Percentiles rank a stretch among this genome's conserved stretches.
Conservation (phyloP, 371 early-diverging fungal species). For the Funneliformis caledonium region DNA sequence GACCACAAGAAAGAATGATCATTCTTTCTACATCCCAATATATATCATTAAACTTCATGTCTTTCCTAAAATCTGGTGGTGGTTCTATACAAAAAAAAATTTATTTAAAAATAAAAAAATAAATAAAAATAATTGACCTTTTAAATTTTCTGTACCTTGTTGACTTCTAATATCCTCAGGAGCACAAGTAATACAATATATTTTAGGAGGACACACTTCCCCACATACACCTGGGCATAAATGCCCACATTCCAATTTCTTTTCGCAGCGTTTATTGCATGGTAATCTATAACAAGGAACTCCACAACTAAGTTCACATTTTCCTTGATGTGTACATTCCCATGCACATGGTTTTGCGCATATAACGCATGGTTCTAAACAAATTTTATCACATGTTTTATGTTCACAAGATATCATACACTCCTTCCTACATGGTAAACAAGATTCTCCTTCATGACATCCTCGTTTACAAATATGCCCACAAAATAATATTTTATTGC, state of each 20-base stretch:
- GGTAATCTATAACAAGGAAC: slow-evolving; percentile 60
- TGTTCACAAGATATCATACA: slow-evolving; percentile 53
- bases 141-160: no score
- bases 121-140: no score
- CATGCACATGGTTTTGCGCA: slow-evolving; percentile 45
- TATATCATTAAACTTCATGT: slow-evolving; percentile 43
- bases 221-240: slow-evolving; percentile 45
- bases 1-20: slow-evolving; percentile 52
- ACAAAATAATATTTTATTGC: neutral
- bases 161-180: slow-evolving; percentile 31
- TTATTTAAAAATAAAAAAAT: neutral
- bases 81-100: neutral
- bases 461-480: no score
- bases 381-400: slow-evolving; percentile 45
- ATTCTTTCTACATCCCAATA: slow-evolving; percentile 51
- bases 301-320: slow-evolving; percentile 49
- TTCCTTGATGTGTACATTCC: slow-evolving; percentile 39
- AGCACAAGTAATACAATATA: slow-evolving; percentile 47
- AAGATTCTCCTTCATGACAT: slow-evolving; percentile 46
- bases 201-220: slow-evolving; percentile 45
- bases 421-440: slow-evolving; percentile 49
- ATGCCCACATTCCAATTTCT: slow-evolving; percentile 53
- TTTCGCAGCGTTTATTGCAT: slow-evolving; percentile 54
- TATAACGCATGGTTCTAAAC: slow-evolving; percentile 48
- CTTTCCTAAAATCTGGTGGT: slow-evolving; percentile 47